Evolutionary conservation across 108 stramenopile genomes (phyloP), one percentile per base, ranked within the genome.

Genomic region (Discostella stelligeroides): DNA sequence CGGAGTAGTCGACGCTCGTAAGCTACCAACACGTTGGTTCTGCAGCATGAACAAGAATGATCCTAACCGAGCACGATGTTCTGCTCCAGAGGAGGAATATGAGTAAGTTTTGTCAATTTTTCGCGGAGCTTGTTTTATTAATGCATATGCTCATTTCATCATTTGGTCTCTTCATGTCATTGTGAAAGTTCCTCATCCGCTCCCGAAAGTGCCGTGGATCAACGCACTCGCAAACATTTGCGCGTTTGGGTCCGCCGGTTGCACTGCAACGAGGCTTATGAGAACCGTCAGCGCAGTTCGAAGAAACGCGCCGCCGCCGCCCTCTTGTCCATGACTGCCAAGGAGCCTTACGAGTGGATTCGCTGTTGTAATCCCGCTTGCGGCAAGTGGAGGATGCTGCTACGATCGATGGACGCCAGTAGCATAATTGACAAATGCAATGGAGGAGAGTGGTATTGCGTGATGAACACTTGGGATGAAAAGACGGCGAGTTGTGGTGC

Each of bases 401-500:
- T 92, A 12, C 77, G 87, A 9, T 86, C 75, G 43, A 91, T 95
- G 89, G 94, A 92, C 66, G 90, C 86, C 60, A 83, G 60, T 40
- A 68, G 69, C 15, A 85, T 91, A 50, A 82, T 92, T 23, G 88
- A 86, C 56, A 84, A 86, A 15, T 81, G 83, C 57, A 66, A 62
- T 21, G 66, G 86, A 41, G 86, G 88, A 41, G 91, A 95, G 75
- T 95, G 91, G 90, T 95, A 90, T 64, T 95, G 94, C 68, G 94
- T 95, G 34, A 90, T 95, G 94, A 95, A 95, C 64, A 91, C 88
- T 10, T 95, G 94, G 94, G 94, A 95, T 68, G 91, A 92, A 70
- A 92, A 91, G 64, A 82, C 76, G 63, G 94, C 94, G 10, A 88
- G 87, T 59, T 95, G 94, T 66, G 91, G 87, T 2, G 94, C 94